Evolutionary conservation across 805 yeast species (phyloP).

Genomic region (Cyberlindnera veronae): DNA sequence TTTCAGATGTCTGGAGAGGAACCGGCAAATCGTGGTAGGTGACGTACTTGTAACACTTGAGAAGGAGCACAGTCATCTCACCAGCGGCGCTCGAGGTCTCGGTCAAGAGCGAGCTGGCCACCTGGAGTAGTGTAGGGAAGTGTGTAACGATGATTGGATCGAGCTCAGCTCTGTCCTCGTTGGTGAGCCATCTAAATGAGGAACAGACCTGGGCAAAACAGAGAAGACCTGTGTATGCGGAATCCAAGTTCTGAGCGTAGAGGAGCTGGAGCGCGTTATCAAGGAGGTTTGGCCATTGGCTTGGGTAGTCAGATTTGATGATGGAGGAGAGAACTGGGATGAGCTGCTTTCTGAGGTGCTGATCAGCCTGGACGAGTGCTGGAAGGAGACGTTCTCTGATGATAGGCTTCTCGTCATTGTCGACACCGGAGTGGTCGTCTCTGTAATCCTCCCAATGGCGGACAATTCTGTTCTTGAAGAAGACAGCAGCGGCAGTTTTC

Average conservation of each 20-base stretch:
- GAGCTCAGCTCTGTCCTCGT: constrained; percentile 48
- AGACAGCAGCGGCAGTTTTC: constrained; percentile 74
- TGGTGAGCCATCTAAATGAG: constrained; percentile 67
- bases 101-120: constrained; percentile 54
- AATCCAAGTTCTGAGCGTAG: constrained; percentile 38
- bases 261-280: constrained; percentile 44
- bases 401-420: constrained; percentile 68
- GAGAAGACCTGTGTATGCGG: constrained; percentile 62
- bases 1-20: constrained; percentile 51
- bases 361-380: constrained; percentile 51
- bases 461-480: constrained; percentile 70
- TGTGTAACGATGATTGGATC: constrained; percentile 52
- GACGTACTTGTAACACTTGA: constrained; percentile 76
- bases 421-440: constrained; percentile 41
- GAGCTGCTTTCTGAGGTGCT: constrained; percentile 38
- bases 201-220: constrained; percentile 68
- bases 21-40: constrained; percentile 71
- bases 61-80: constrained; percentile 68
- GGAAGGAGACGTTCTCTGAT: constrained; percentile 67
- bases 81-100: constrained; percentile 47
- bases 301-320: constrained; percentile 47
- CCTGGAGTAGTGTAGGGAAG: constrained; percentile 62
- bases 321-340: constrained; percentile 52
- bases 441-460: constrained; percentile 52
- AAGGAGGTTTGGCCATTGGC: constrained; percentile 52